phyloP scores from a whole-genome alignment of 805 yeast species.

The Suhomyces faveliae region DNA sequence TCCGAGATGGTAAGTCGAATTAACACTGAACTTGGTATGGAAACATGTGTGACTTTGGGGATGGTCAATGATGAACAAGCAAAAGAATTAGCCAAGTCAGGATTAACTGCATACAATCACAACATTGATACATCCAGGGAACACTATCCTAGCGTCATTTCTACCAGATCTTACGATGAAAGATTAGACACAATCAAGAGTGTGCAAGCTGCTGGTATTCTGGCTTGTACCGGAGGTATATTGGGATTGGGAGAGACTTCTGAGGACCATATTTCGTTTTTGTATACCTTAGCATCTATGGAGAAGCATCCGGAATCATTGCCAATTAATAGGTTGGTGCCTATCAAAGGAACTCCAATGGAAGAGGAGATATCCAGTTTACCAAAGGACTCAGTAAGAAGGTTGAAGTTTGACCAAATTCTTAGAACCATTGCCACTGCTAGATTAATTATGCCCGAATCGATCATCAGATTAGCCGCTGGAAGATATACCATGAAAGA shows the following conservation, averaged over 20 bases:
- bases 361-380: conserved; percentile 48
- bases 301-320: conserved; percentile 74
- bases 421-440: conserved; percentile 75
- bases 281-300: conserved; percentile 66
- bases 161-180: conserved; percentile 71
- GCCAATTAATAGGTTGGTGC: conserved; percentile 78
- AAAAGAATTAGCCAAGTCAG: conserved; percentile 56
- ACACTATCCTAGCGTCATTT: conserved; percentile 68
- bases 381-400: conserved; percentile 35
- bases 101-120: conserved; percentile 79
- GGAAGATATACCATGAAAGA: conserved; percentile 82
- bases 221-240: conserved; percentile 78
- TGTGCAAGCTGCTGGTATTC: conserved; percentile 62
- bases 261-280: conserved; percentile 67
- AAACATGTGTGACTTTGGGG: conserved; percentile 78
- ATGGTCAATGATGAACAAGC: conserved; percentile 73
- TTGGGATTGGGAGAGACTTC: conserved; percentile 74
- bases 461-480: conserved; percentile 74
- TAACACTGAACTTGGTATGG: conserved; percentile 61
- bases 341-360: conserved; percentile 77
- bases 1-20: conserved; percentile 63
- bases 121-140: conserved; percentile 79
- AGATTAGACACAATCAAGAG: conserved; percentile 63
- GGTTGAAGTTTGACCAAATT: conserved; percentile 58
- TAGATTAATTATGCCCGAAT: conserved; percentile 66